A percentile compares a stretch with the other conserved stretches of the same genome.
Evolutionary conservation across 2,329 filamentous ascomycete genomes (phyloP).

Genomic region (Talaromyces piceae): DNA sequence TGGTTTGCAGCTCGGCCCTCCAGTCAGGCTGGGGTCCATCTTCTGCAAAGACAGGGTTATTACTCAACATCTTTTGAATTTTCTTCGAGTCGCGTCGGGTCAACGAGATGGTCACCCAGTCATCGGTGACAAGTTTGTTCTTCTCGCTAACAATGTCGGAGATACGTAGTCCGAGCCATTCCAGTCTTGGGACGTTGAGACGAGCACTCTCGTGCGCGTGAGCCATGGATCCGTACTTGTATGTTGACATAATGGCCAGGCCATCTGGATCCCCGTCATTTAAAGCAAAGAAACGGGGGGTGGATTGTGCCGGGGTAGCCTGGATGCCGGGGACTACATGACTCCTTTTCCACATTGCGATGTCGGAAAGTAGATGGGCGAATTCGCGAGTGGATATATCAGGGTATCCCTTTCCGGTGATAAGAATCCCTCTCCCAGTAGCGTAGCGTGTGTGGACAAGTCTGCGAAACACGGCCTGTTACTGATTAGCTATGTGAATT

Average conservation of each 20-base stretch:
- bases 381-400: conserved; percentile 52
- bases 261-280: conserved; percentile 58
- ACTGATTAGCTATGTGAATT: background rate
- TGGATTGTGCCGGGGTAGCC: conserved; percentile 15
- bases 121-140: conserved; percentile 12
- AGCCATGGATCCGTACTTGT: conserved; percentile 53
- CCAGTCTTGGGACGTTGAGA: conserved; percentile 41
- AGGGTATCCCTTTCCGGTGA: conserved; percentile 61
- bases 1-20: conserved; percentile 49
- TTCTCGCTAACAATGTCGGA: conserved; percentile 28
- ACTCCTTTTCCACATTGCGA: conserved; percentile 5
- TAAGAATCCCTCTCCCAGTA: conserved; percentile 43
- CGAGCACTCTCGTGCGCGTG: conserved; percentile 47
- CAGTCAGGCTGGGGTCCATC: conserved; percentile 39
- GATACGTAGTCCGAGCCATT: conserved; percentile 53
- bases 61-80: conserved; percentile 46
- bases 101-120: conserved; percentile 37
- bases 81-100: conserved; percentile 49
- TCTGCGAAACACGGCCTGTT: conserved; percentile 53
- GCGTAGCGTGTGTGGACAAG: conserved; percentile 44
- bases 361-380: conserved; percentile 39
- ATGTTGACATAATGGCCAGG: conserved; percentile 54
- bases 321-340: background rate
- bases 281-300: conserved; percentile 45
- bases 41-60: conserved; percentile 35